phyloP scores from a whole-genome alignment of 225 moss, liverwort and hornwort genomes.

The Polytrichum commune region DNA sequence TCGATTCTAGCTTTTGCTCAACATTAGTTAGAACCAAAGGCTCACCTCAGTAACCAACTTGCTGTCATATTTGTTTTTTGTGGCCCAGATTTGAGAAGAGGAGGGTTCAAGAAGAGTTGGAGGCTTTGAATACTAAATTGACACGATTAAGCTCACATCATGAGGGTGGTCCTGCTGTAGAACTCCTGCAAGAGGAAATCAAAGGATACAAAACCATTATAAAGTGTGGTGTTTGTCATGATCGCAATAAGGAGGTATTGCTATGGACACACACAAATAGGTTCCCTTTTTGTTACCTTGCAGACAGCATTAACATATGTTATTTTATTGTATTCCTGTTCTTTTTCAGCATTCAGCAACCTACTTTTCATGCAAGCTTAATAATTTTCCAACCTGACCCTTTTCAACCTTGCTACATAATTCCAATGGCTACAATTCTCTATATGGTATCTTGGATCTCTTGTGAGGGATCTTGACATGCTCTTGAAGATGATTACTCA shows the following conservation, averaged over 20 bases:
- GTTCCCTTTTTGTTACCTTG: neutral
- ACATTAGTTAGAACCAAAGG: no score
- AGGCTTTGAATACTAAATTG: slow-evolving; percentile 65
- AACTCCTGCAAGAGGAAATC: slow-evolving; percentile 89
- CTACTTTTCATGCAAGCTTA: neutral
- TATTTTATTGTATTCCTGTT: neutral
- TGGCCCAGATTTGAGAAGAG: slow-evolving; percentile 78
- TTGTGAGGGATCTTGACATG: neutral
- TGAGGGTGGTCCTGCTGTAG: slow-evolving; percentile 67
- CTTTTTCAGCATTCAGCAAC: neutral
- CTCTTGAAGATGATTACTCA: neutral
- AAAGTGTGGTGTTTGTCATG: slow-evolving; percentile 96
- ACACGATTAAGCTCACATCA: slow-evolving; percentile 63
- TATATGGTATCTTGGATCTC: no score
- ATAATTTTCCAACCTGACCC: neutral
- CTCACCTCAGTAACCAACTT: neutral
- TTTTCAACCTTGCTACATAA: neutral
- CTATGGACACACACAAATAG: neutral
- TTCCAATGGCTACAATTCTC: no score
- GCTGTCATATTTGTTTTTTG: neutral
- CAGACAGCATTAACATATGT: neutral
- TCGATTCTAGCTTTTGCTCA: no score
- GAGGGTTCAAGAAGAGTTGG: slow-evolving; percentile 79
- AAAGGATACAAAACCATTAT: slow-evolving; percentile 94
- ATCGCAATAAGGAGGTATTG: slow-evolving; percentile 93